These are phyloP conservation scores for Nidula microcarpa DNA, from an alignment of 768 basidiomycete genomes.

Conservation along the genomic window DNA sequence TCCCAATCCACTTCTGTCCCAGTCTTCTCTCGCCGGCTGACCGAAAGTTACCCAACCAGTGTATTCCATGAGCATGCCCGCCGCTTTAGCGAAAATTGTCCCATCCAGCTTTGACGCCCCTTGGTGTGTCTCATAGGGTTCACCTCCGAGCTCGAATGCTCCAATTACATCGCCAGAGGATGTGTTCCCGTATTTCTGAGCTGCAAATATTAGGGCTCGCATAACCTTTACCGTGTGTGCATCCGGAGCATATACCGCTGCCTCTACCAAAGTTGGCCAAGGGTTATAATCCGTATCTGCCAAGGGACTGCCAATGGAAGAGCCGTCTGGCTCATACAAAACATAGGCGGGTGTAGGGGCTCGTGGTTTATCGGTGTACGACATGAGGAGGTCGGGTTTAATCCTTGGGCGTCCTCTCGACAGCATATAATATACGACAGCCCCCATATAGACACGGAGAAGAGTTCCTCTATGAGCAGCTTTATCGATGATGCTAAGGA, in stretches of 20 bases:
- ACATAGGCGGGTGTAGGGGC: constrained; percentile 21
- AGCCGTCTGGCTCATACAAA: constrained; percentile 2
- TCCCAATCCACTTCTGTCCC: constrained; percentile 57
- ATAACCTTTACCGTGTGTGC: constrained; percentile 49
- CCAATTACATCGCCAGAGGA: constrained; percentile 37
- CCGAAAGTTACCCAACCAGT: constrained; percentile 56
- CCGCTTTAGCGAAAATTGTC: constrained; percentile 53
- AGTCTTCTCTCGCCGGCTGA: constrained; percentile 38
- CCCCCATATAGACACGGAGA: constrained; percentile 36
- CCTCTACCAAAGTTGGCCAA: constrained; percentile 47
- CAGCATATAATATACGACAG: constrained; percentile 24
- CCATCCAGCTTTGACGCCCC: constrained; percentile 48
- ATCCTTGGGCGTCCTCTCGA: constrained; percentile 53
- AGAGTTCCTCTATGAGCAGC: constrained; percentile 38
- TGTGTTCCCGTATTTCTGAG: constrained; percentile 41
- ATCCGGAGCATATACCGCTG: constrained; percentile 45
- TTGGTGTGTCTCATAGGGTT: constrained; percentile 37
- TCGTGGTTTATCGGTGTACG: constrained; percentile 36
- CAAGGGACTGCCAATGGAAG: constrained; percentile 29
- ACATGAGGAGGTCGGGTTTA: constrained; percentile 42
- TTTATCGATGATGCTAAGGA: constrained; percentile 28
- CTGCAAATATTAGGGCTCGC: constrained; percentile 45
- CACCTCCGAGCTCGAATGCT: constrained; percentile 28
- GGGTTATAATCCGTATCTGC: constrained; percentile 41
- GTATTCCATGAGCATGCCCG: constrained; percentile 51